phyloP scores from a whole-genome alignment of 2,329 filamentous ascomycete species.

The Alternaria viburni region DNA sequence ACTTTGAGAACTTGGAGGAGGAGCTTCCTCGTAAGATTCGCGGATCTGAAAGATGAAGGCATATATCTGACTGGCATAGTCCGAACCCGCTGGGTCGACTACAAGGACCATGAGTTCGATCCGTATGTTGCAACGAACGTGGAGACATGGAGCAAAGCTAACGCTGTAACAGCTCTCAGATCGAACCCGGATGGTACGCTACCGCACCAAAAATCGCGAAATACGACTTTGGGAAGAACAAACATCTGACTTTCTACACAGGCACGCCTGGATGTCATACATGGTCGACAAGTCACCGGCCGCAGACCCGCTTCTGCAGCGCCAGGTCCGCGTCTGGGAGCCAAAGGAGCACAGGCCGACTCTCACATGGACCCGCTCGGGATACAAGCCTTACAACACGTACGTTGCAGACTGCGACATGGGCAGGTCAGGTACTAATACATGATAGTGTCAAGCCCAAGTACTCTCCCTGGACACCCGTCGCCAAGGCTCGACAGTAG shows the following conservation, averaged over 20 bases:
- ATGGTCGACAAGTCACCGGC: constrained; percentile 84
- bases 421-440: background rate
- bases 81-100: constrained; percentile 96
- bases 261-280: constrained; percentile 98
- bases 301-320: constrained; percentile 73
- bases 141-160: constrained; percentile 30
- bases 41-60: background rate
- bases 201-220: background rate
- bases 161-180: constrained; percentile 67
- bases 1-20: constrained; percentile 87
- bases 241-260: constrained; percentile 31
- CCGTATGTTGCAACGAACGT: constrained; percentile 59
- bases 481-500: constrained; percentile 52
- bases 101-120: constrained; percentile 85
- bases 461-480: constrained; percentile 57
- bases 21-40: constrained; percentile 81
- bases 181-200: constrained; percentile 84
- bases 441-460: constrained; percentile 55
- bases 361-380: constrained; percentile 75
- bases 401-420: constrained; percentile 59
- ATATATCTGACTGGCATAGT: constrained; percentile 60
- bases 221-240: background rate
- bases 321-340: constrained; percentile 77
- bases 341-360: constrained; percentile 74
- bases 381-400: constrained; percentile 95